Conservation (phyloP, 192 early-diverging fungal species). For the Linnemannia elongata region DNA sequence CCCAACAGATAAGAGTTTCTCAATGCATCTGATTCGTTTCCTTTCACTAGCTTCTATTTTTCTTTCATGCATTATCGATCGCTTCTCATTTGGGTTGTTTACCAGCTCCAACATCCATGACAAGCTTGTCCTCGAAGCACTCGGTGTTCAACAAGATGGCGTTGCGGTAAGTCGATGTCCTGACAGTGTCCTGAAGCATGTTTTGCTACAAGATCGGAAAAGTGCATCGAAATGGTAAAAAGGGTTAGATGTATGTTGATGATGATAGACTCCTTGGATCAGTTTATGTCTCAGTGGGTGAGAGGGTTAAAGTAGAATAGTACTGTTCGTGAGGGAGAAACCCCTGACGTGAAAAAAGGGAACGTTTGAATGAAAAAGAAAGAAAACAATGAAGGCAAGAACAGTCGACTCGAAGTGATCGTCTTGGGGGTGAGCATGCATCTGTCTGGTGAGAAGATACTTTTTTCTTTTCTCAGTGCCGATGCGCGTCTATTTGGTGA, state of each 20-base stretch:
- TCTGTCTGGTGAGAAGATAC: neutral
- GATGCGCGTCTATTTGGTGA: neutral
- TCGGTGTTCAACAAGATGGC: slow-evolving; percentile 88
- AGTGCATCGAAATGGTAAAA: neutral
- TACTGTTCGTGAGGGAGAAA: neutral
- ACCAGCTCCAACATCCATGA: slow-evolving; percentile 95
- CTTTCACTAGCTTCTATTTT: neutral
- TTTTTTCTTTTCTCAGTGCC: neutral
- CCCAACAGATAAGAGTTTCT: neutral
- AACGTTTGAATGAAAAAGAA: neutral
- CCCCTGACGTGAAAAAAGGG: neutral
- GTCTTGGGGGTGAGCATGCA: neutral
- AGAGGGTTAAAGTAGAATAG: neutral
- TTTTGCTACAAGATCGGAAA: slow-evolving; percentile 81
- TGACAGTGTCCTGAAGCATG: slow-evolving; percentile 95
- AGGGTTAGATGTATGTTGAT: neutral
- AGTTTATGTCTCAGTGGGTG: neutral
- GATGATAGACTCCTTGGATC: neutral
- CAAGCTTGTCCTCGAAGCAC: slow-evolving; percentile 84
- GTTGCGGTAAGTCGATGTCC: slow-evolving; percentile 94
- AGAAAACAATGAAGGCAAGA: neutral
- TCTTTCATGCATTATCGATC: neutral
- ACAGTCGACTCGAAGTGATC: neutral
- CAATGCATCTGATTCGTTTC: no score
- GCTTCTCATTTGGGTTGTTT: neutral